Evolutionary conservation across 1,139 yeast genomes (phyloP).

Genomic region (Saccharomyces hybrid): DNA sequence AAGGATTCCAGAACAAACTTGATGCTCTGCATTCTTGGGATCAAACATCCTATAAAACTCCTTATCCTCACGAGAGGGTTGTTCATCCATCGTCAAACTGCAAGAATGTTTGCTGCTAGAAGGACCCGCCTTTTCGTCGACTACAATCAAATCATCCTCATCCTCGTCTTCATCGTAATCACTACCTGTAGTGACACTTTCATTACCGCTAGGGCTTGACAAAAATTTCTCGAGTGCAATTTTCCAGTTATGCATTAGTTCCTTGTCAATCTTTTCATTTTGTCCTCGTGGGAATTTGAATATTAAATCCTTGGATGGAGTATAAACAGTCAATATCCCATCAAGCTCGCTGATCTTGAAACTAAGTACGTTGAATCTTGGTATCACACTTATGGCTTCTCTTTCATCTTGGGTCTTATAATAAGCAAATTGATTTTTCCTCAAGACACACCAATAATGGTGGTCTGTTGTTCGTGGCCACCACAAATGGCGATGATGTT

Average conservation of each 20-base stretch:
- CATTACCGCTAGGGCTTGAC: conserved; percentile 1
- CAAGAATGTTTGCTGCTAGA: conserved; percentile 2
- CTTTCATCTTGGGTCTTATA: conserved; percentile 53
- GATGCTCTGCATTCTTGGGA: conserved; percentile 12
- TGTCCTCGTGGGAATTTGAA: conserved; percentile 10
- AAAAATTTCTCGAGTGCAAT: conserved; percentile 12
- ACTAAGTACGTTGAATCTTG: conserved; percentile 33
- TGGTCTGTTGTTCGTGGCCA: conserved; percentile 7
- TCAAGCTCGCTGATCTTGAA: conserved; percentile 12
- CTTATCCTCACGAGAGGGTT: conserved; percentile 14
- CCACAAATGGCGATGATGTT: conserved; percentile 7
- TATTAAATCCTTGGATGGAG: conserved; percentile 15
- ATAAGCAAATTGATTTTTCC: conserved; percentile 47
- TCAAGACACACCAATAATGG: conserved; percentile 47
- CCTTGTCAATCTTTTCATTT: neutral
- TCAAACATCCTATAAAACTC: conserved; percentile 17
- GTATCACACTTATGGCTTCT: conserved; percentile 46
- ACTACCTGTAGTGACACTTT: conserved; percentile 1
- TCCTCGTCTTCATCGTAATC: conserved; percentile 9
- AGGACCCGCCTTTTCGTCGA: conserved; percentile 3
- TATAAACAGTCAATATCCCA: conserved; percentile 13
- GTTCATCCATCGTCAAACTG: neutral
- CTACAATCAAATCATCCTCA: conserved; percentile 10
- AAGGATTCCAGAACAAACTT: conserved; percentile 13
- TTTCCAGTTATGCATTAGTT: conserved; percentile 12